A percentile compares a stretch with the other conserved stretches of the same genome.
These are phyloP conservation scores for Abrus precatorius DNA, from an alignment of 306 rosid species.

Conservation along the genomic window DNA sequence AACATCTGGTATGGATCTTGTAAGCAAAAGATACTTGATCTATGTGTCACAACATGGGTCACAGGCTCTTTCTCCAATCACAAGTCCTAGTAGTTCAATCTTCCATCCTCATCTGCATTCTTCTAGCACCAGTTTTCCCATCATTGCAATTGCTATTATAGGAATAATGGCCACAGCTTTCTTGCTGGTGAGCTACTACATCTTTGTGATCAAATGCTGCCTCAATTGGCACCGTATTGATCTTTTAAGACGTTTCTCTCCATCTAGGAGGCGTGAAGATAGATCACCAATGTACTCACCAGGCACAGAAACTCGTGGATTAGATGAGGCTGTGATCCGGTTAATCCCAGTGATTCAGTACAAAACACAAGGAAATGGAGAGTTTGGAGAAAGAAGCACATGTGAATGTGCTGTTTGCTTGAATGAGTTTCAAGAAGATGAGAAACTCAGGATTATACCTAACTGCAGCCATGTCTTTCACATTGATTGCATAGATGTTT, in stretches of 20 bases:
- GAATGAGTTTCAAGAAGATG: constrained; percentile 78
- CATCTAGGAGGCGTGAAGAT: constrained; percentile 61
- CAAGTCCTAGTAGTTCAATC: constrained; percentile 59
- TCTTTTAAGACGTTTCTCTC: constrained; percentile 75
- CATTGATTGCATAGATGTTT: constrained; percentile 92
- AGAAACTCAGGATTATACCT: constrained; percentile 85
- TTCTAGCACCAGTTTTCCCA: constrained; percentile 78
- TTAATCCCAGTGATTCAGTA: constrained; percentile 78
- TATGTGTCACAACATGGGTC: constrained; percentile 51
- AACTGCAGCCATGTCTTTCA: constrained; percentile 86
- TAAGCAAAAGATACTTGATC: constrained; percentile 60
- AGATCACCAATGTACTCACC: constrained; percentile 51
- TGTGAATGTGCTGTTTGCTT: constrained; percentile 91
- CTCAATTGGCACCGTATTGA: constrained; percentile 96
- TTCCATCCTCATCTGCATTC: constrained; percentile 56
- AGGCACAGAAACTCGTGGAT: constrained; percentile 61
- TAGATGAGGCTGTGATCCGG: constrained; percentile 83
- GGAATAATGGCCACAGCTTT: constrained; percentile 93
- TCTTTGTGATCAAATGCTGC: constrained; percentile 97
- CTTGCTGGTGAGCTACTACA: constrained; percentile 86
- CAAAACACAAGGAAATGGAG: constrained; percentile 55
- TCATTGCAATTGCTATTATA: constrained; percentile 86
- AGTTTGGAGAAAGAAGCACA: constrained; percentile 42
- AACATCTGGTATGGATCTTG: constrained; percentile 70
- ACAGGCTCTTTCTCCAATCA: constrained; percentile 57